phyloP scores from a whole-genome alignment of 495 filamentous ascomycete species.

The Penicillium parvum region DNA sequence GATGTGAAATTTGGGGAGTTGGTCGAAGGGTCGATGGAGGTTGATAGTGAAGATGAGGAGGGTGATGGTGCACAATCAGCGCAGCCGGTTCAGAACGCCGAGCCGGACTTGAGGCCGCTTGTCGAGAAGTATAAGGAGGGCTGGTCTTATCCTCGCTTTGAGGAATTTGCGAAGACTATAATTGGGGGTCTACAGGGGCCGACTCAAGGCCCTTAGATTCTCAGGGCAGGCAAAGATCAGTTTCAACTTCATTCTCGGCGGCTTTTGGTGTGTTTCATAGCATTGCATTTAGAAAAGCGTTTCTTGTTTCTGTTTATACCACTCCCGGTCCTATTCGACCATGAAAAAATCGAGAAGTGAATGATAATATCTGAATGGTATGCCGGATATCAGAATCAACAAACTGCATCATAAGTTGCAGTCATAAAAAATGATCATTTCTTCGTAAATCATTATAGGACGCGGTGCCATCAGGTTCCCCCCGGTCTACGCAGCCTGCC shows the following conservation, averaged over 20 bases:
- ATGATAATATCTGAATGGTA: neutral
- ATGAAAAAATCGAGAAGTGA: no score
- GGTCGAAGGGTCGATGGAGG: constrained; percentile 56
- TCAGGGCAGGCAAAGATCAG: neutral
- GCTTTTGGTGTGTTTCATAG: neutral
- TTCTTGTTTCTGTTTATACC: neutral
- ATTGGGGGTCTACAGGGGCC: constrained; percentile 39
- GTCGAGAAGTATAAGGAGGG: constrained; percentile 77
- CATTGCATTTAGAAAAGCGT: constrained; percentile 6
- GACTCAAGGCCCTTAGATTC: neutral
- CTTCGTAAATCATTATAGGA: constrained; percentile 9
- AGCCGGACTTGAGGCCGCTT: constrained; percentile 52
- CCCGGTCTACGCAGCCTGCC: neutral
- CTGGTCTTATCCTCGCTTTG: constrained; percentile 70
- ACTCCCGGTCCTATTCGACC: neutral
- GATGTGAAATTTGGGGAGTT: constrained; percentile 68
- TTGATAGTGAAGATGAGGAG: constrained; percentile 35
- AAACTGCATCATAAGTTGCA: constrained; percentile 3
- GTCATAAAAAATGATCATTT: constrained; percentile 12
- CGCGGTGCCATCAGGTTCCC: neutral
- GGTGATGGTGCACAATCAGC: constrained; percentile 40
- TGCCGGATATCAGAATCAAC: neutral
- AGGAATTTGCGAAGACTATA: constrained; percentile 57
- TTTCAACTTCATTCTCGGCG: neutral
- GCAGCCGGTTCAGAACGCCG: constrained; percentile 36